Evolutionary conservation across 352 stramenopile species (phyloP).

Genomic region (Peronospora farinosa): DNA sequence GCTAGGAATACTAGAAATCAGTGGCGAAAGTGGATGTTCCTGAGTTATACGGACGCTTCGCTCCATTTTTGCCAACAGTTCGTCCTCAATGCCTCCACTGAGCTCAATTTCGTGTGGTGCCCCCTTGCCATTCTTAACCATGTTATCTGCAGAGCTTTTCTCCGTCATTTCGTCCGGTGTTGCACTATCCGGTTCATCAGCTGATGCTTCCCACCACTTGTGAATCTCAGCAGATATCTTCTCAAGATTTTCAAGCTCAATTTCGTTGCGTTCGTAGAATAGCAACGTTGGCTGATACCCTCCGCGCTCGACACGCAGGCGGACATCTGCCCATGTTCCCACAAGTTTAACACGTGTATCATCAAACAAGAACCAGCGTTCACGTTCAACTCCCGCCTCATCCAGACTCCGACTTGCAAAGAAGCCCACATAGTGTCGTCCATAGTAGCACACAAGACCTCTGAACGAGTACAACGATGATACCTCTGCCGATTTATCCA

Average conservation of each 20-base stretch:
- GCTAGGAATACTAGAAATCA: conserved; percentile 4
- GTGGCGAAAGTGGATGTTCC: conserved; percentile 15
- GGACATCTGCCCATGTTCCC: conserved; percentile 66
- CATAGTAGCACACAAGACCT: conserved; percentile 84
- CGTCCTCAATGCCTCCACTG: conserved; percentile 21
- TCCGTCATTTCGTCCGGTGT: conserved; percentile 10
- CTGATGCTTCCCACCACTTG: conserved; percentile 63
- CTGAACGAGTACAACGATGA: conserved; percentile 60
- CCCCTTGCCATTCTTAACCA: conserved; percentile 19
- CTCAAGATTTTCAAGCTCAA: conserved; percentile 58
- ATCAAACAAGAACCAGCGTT: conserved; percentile 81
- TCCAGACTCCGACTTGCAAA: conserved; percentile 65
- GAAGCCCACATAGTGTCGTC: conserved; percentile 80
- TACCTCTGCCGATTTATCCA: conserved; percentile 32
- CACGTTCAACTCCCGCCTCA: conserved; percentile 38
- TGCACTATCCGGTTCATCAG: conserved; percentile 19
- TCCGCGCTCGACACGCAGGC: conserved; percentile 62
- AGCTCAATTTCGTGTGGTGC: conserved; percentile 29
- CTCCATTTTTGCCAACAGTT: conserved; percentile 31
- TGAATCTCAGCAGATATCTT: conserved; percentile 64
- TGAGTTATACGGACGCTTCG: conserved; percentile 29
- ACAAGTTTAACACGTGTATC: conserved; percentile 77
- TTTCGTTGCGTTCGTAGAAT: conserved; percentile 74
- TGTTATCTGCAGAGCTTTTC: conserved; percentile 9
- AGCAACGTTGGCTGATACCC: conserved; percentile 78